Conservation (phyloP, 2,329 filamentous ascomycete genomes). For the Colletotrichum lini region DNA sequence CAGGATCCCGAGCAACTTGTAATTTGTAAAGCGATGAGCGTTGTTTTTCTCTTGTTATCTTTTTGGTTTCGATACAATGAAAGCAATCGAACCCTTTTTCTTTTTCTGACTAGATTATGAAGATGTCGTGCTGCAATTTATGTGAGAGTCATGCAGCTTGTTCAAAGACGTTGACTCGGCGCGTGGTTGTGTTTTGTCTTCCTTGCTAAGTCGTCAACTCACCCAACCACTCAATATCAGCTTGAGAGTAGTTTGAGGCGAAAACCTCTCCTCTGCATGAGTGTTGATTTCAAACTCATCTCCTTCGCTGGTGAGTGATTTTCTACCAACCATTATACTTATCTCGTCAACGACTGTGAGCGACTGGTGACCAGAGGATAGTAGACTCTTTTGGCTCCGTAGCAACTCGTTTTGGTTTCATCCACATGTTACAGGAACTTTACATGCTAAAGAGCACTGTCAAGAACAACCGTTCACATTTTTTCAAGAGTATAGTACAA, state of each 20-base stretch:
- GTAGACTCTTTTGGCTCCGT: not conserved
- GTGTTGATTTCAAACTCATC: too few relatives aligned
- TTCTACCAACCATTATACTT: too few relatives aligned
- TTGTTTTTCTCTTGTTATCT: not conserved
- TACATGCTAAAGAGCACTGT: not conserved
- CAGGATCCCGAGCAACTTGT: conserved; percentile 26
- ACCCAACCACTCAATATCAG: too few relatives aligned
- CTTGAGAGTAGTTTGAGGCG: too few relatives aligned
- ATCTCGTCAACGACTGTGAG: too few relatives aligned
- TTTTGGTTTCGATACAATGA: not conserved
- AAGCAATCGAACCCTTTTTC: not conserved
- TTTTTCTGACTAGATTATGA: rapidly evolving
- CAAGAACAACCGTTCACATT: too few relatives aligned
- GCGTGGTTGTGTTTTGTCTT: not conserved
- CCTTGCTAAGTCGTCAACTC: too few relatives aligned
- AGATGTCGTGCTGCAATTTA: not conserved
- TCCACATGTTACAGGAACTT: conserved; percentile 12
- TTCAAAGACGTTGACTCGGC: not conserved
- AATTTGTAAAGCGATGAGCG: not conserved
- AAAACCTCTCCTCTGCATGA: not conserved
- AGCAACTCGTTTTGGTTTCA: not conserved
- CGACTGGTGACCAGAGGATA: not conserved
- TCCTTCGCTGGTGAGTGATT: too few relatives aligned
- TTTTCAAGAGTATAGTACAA: too few relatives aligned
- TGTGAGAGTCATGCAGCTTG: not conserved